A percentile compares a stretch with the other conserved stretches of the same genome.
phyloP scores from a whole-genome alignment of 495 filamentous ascomycete species.

The Talaromyces proteolyticus region DNA sequence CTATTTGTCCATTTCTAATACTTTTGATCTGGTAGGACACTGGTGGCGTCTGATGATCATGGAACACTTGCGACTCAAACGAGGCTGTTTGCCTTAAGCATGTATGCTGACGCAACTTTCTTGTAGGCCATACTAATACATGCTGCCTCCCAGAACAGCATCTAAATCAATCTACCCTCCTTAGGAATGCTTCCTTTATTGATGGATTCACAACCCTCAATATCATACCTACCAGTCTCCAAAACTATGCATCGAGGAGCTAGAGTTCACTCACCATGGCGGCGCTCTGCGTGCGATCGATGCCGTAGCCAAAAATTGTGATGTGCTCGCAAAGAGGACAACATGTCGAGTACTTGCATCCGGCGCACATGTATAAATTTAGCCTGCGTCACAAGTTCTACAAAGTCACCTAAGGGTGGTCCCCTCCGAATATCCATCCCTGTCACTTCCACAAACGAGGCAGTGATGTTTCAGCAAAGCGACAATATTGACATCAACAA shows the following conservation, averaged over 20 bases:
- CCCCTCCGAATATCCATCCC: background rate
- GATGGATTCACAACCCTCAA: background rate
- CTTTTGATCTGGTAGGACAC: too few relatives aligned
- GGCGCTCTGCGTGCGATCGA: background rate
- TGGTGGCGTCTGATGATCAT: background rate
- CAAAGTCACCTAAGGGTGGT: background rate
- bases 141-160: background rate
- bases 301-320: background rate
- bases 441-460: background rate
- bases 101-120: background rate
- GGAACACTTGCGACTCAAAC: too few relatives aligned
- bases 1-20: too few relatives aligned
- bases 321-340: background rate
- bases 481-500: background rate
- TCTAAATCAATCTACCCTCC: background rate
- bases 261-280: background rate
- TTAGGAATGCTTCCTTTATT: background rate
- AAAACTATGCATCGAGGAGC: background rate
- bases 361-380: background rate
- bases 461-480: background rate
- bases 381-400: background rate
- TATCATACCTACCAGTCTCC: background rate
- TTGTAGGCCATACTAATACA: background rate
- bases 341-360: background rate
- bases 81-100: background rate